A percentile compares a stretch with the other conserved stretches of the same genome.
These are phyloP conservation scores for Pseudogymnoascus sp. DNA, from an alignment of 2,329 filamentous ascomycete genomes.

Conservation along the genomic window DNA sequence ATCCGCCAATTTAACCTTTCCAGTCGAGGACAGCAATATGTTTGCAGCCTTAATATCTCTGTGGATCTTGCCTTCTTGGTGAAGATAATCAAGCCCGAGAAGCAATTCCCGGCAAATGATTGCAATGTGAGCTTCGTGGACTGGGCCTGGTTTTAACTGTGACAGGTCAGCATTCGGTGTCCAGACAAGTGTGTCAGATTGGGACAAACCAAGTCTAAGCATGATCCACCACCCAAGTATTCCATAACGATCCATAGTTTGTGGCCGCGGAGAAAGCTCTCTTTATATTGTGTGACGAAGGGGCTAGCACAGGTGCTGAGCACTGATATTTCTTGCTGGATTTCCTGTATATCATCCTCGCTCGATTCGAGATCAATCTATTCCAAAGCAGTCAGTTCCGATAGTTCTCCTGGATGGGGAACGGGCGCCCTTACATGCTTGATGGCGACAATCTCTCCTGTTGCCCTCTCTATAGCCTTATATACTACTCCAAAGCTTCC, in stretches of 20 bases:
- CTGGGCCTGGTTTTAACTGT: constrained; percentile 81
- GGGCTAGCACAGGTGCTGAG: constrained; percentile 90
- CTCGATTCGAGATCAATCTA: constrained; percentile 98
- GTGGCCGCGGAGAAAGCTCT: constrained; percentile 88
- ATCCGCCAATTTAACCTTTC: constrained; percentile 91
- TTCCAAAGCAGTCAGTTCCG: constrained; percentile 13
- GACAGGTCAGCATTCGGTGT: constrained; percentile 16
- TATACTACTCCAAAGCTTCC: constrained; percentile 96
- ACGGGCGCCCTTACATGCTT: constrained; percentile 65
- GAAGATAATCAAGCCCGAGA: constrained; percentile 83
- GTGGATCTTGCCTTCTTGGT: constrained; percentile 91
- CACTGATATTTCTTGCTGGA: constrained; percentile 93
- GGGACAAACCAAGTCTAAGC: constrained; percentile 69
- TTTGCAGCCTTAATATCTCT: constrained; percentile 96
- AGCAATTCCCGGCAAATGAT: constrained; percentile 91
- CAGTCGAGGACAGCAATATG: constrained; percentile 79
- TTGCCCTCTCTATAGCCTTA: constrained; percentile 86
- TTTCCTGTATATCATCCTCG: constrained; percentile 96
- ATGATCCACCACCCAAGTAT: constrained; percentile 89
- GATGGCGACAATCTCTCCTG: constrained; percentile 89
- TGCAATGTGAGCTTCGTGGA: constrained; percentile 84
- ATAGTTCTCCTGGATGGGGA: not conserved
- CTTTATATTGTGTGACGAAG: constrained; percentile 92
- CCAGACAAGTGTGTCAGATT: not conserved
- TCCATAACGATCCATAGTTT: constrained; percentile 99